Evolutionary conservation across 176 grass and related monocot genomes (phyloP), one percentile per base, ranked within the genome.

Genomic region (Oryza glumipatula): DNA sequence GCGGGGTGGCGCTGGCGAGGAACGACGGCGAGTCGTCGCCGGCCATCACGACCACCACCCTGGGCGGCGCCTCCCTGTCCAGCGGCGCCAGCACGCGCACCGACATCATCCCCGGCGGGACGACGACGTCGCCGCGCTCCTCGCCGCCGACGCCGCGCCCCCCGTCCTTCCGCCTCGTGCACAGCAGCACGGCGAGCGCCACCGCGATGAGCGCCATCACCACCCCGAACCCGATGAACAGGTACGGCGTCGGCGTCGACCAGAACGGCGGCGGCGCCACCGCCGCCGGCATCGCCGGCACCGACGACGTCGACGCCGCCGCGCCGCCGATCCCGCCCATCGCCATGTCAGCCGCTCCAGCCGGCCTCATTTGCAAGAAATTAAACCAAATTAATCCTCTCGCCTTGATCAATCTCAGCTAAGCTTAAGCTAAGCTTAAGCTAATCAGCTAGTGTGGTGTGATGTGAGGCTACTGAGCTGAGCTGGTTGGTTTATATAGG

Each of bases 21-120:
- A 93, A 93, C 22, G 88, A 88, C 16, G 91, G 91, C 11, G 47
- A 48, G 69, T 47, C 56, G 81, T 93, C 88, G 0, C 88, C 91
- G 11, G 88, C 88, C 91, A 93, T 93, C 3, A 93, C 85, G 7
- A 93, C 91, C 68, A 93, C 82, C 33, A 93, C 86, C 91, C 52
- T 93, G 41, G 88, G 84, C 82, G 23, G 0, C 67, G 73, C 45
- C 68, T 93, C 91, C 69, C 78, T 83, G 81, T 80, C 88, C 24
- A 90, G 68, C 9, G 91, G 85, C 21, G 72, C 11, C 60, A 93
- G 49, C 49, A 85, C 82, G 43, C 54, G 76, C 73, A 83, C 73
- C 17, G 78, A 77, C 86, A 82, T 39, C 69, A 79, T 26, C 41
- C 75, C 61, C 11, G 23, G 15, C 22, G 54, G 22, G 44, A 45